A percentile compares a stretch with the other conserved stretches of the same genome.
phyloP scores from a whole-genome alignment of 1,284 basidiomycete species.

The Boletellus deceptivus region DNA sequence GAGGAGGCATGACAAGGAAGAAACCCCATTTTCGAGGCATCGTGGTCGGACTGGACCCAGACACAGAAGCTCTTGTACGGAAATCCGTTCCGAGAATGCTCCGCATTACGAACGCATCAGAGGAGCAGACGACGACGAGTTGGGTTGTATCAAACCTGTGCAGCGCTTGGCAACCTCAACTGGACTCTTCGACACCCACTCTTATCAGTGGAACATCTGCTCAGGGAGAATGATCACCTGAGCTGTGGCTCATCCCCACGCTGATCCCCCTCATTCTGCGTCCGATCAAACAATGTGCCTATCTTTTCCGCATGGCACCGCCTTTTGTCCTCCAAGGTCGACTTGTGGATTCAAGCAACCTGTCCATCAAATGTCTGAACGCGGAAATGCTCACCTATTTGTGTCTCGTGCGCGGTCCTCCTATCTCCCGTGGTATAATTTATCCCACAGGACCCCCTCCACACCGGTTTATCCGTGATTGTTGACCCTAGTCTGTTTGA shows the following conservation, averaged over 20 bases:
- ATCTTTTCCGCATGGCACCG: constrained; percentile 1
- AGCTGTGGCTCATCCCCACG: background rate
- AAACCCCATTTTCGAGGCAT: background rate
- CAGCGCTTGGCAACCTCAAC: background rate
- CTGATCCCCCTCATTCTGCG: background rate
- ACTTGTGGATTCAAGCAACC: background rate
- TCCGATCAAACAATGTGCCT: constrained; percentile 3
- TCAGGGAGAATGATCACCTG: constrained; percentile 1
- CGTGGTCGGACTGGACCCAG: constrained; percentile 21
- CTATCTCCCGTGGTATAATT: constrained; percentile 36
- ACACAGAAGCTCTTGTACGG: constrained; percentile 19
- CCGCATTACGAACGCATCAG: background rate
- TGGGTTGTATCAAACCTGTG: constrained; percentile 9
- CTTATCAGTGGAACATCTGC: background rate
- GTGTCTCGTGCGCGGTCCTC: constrained; percentile 18
- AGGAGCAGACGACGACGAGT: background rate
- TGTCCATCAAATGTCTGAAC: background rate
- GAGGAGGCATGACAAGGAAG: too few relatives aligned
- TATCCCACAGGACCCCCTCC: constrained; percentile 39
- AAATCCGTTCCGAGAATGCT: constrained; percentile 11
- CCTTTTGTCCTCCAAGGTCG: background rate
- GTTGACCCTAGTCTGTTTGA: constrained; percentile 49
- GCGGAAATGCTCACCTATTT: constrained; percentile 42
- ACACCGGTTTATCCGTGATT: constrained; percentile 54
- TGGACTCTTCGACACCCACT: background rate